Evolutionary conservation across 192 early-diverging fungal species (phyloP).

Genomic region (Oehlia diaphana): DNA sequence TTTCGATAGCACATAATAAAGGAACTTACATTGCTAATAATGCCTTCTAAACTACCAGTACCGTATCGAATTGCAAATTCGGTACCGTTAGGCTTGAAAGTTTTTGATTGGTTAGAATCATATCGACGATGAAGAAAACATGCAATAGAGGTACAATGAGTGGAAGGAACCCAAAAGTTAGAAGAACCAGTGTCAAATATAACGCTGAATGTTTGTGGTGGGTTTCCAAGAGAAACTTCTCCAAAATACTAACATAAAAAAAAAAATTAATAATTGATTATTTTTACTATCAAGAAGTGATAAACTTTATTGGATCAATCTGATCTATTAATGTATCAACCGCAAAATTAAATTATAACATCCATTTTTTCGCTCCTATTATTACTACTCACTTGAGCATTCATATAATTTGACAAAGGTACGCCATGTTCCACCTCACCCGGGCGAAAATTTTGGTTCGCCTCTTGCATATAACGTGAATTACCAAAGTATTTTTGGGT

Average conservation of each 20-base stretch:
- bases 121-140: slow-evolving; percentile 92
- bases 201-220: slow-evolving; percentile 88
- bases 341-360: neutral
- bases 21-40: slow-evolving; percentile 72
- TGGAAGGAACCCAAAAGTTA: slow-evolving; percentile 97
- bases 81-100: slow-evolving; percentile 89
- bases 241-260: slow-evolving; percentile 77
- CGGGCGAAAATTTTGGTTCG: slow-evolving; percentile 44
- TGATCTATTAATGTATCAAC: too few relatives aligned
- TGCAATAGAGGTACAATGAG: slow-evolving; percentile 90
- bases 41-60: slow-evolving; percentile 89
- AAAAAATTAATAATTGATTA: neutral
- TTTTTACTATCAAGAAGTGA: slow-evolving; percentile 5
- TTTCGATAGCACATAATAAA: neutral
- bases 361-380: neutral
- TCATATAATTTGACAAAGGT: slow-evolving; percentile 90
- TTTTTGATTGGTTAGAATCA: slow-evolving; percentile 77
- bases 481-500: slow-evolving; percentile 75
- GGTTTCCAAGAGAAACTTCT: slow-evolving; percentile 83
- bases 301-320: too few relatives aligned
- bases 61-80: slow-evolving; percentile 95
- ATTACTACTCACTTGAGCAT: slow-evolving; percentile 66
- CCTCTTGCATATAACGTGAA: slow-evolving; percentile 40
- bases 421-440: slow-evolving; percentile 65
- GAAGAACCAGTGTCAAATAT: slow-evolving; percentile 94